phyloP scores from a whole-genome alignment of 1,284 basidiomycete species.

The Laetiporus sulphureus region DNA sequence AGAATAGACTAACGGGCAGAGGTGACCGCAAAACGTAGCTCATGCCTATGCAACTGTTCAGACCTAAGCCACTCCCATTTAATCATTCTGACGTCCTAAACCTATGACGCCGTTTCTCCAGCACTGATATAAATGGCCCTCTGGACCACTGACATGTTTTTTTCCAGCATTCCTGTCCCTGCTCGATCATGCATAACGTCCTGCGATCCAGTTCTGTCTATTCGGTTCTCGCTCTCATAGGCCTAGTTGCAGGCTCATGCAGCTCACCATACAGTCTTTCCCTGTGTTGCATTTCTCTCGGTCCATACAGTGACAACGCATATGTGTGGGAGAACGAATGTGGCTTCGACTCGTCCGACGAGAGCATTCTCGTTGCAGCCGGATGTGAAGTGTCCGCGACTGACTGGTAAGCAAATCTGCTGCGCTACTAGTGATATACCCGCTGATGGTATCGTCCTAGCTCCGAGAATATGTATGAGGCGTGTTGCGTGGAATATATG shows the following conservation, averaged over 20 bases:
- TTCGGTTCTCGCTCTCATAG: not conserved
- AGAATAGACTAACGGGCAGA: not conserved
- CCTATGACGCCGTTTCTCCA: not conserved
- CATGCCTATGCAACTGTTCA: not conserved
- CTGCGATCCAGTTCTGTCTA: not conserved
- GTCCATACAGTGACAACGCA: conserved; percentile 3
- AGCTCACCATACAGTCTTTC: not conserved
- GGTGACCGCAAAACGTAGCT: not conserved
- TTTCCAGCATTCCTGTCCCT: not conserved
- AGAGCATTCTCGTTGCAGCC: conserved; percentile 1
- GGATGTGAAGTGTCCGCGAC: conserved; percentile 1
- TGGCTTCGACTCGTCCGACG: not conserved
- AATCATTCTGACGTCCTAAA: not conserved
- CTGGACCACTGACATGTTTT: not conserved
- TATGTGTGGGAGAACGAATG: conserved; percentile 5
- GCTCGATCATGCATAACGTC: not conserved
- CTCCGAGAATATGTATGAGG: not conserved
- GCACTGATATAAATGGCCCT: not conserved
- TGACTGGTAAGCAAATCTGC: not conserved
- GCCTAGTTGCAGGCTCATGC: not conserved
- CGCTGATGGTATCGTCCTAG: not conserved
- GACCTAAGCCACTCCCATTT: not conserved
- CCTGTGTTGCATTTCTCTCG: conserved; percentile 3
- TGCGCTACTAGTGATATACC: not conserved
- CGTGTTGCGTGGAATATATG: not conserved